A percentile compares a stretch with the other conserved stretches of the same genome.
phyloP scores from a whole-genome alignment of 2,329 filamentous ascomycete species.

The Botrytis porri region DNA sequence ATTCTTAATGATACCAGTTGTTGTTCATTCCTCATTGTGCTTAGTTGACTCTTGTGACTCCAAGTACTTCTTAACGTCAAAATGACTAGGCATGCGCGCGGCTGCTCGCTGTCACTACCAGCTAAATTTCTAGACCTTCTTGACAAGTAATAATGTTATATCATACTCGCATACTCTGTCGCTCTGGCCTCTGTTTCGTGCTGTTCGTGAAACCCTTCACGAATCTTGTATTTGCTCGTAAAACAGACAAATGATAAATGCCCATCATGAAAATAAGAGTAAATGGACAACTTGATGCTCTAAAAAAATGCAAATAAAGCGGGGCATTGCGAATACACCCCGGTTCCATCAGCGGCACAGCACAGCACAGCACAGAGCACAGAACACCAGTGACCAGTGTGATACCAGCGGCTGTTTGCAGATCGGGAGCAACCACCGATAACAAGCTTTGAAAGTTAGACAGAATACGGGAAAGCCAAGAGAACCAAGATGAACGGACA shows the following conservation, averaged over 20 bases:
- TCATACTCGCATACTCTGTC: background rate
- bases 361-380: background rate
- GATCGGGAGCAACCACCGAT: background rate
- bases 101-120: background rate
- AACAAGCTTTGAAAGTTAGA: background rate
- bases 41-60: background rate
- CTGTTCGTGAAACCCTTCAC: background rate
- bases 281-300: background rate
- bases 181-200: background rate
- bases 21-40: background rate
- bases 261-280: background rate
- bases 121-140: background rate
- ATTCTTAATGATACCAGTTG: background rate
- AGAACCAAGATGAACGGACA: background rate
- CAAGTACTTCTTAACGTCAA: background rate
- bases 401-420: constrained; percentile 1
- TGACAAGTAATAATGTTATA: background rate
- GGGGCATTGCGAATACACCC: background rate
- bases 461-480: background rate
- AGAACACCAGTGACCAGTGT: background rate
- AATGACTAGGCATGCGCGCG: background rate
- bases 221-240: background rate
- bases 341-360: background rate
- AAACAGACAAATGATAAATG: background rate
- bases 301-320: background rate